Conservation (phyloP, 1,284 basidiomycete species). For the Apiotrichum gamsii region DNA sequence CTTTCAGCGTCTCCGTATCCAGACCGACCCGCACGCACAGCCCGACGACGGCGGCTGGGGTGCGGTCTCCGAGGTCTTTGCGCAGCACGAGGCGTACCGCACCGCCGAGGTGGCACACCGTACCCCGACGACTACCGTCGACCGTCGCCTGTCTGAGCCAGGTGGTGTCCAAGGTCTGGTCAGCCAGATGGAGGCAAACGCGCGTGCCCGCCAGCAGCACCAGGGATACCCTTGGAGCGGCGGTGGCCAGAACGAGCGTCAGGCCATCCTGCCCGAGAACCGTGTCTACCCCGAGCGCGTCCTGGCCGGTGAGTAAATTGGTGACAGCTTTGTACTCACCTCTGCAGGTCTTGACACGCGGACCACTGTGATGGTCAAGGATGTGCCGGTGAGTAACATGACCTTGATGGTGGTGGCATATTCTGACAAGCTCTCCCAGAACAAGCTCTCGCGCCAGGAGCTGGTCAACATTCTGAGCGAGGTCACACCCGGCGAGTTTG, state of each 20-base stretch:
- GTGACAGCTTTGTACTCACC: conserved; percentile 6
- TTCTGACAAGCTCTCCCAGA: conserved; percentile 20
- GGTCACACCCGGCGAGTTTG: conserved; percentile 41
- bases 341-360: conserved; percentile 34
- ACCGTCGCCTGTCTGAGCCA: conserved; percentile 2
- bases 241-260: conserved; percentile 19
- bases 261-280: conserved; percentile 36
- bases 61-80: too few relatives aligned
- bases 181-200: conserved; percentile 25
- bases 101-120: neutral
- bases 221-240: conserved; percentile 11
- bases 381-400: conserved; percentile 42
- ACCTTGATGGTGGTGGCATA: neutral
- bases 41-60: too few relatives aligned
- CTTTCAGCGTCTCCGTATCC: neutral
- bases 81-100: too few relatives aligned
- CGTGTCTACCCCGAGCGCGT: conserved; percentile 37
- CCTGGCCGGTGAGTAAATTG: conserved; percentile 21
- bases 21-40: too few relatives aligned
- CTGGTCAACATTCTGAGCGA: conserved; percentile 41
- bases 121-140: too few relatives aligned
- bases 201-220: conserved; percentile 18
- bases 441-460: conserved; percentile 45
- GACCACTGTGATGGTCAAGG: conserved; percentile 48
- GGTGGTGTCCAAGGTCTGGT: conserved; percentile 24